These are phyloP conservation scores for Massospora cicadina DNA, from an alignment of 371 early-diverging fungal species.

Conservation along the genomic window DNA sequence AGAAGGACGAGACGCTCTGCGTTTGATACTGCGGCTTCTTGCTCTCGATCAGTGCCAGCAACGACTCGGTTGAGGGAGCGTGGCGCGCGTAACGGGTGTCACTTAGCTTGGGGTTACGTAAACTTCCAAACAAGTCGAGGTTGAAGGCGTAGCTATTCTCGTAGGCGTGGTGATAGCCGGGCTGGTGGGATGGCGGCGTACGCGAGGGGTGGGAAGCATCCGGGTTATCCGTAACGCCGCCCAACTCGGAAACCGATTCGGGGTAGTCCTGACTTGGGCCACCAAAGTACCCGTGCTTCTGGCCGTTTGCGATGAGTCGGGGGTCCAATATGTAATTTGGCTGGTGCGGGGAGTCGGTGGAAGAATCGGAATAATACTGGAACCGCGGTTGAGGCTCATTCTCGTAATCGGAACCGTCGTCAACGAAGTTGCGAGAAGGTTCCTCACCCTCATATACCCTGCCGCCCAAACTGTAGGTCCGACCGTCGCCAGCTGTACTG, in stretches of 20 bases:
- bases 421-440: conserved; percentile 5
- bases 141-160: conserved; percentile 20
- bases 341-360: conserved; percentile 1
- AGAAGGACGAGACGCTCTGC: conserved; percentile 6
- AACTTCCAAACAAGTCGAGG: conserved; percentile 38
- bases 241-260: conserved; percentile 8
- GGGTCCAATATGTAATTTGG: neutral
- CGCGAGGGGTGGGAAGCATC: neutral
- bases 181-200: conserved; percentile 15
- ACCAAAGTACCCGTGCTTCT: neutral
- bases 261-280: neutral
- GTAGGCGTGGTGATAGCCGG: conserved; percentile 16
- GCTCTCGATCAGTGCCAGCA: conserved; percentile 49
- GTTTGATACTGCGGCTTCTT: conserved; percentile 23
- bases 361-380: conserved; percentile 9
- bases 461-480: neutral
- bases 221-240: neutral
- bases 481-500: neutral
- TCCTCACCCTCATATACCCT: neutral
- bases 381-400: neutral
- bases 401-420: conserved; percentile 7
- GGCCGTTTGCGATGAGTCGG: neutral
- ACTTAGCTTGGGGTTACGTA: conserved; percentile 26
- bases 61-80: conserved; percentile 55
- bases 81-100: conserved; percentile 53